Evolutionary conservation across 2,329 filamentous ascomycete species (phyloP).

Genomic region (Stachybotrys elegans): DNA sequence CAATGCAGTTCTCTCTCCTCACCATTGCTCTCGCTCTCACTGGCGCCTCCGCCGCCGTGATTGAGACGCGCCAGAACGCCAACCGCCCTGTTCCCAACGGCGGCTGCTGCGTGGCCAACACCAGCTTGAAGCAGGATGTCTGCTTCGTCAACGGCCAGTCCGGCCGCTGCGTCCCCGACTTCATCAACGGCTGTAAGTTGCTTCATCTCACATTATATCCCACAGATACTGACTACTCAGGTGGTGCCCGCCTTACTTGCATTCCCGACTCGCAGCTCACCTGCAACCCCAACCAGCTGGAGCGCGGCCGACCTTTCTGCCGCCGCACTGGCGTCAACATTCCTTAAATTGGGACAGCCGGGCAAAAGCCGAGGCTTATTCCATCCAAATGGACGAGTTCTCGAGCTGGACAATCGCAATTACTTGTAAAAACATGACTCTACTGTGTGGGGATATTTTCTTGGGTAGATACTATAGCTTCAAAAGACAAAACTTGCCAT

Average conservation of each 20-base stretch:
- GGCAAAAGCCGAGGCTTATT: too few species aligned
- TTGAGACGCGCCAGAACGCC: background rate
- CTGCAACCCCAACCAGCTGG: background rate
- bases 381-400: too few species aligned
- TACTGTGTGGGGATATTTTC: too few species aligned
- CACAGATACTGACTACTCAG: background rate
- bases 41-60: background rate
- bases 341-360: too few species aligned
- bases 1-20: background rate
- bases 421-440: too few species aligned
- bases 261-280: background rate
- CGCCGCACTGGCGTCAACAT: constrained; percentile 1
- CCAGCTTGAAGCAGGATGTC: constrained; percentile 3
- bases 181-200: constrained; percentile 1
- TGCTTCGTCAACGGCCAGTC: constrained; percentile 1
- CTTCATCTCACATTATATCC: background rate
- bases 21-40: background rate
- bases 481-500: too few species aligned
- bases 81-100: background rate
- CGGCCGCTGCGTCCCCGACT: constrained; percentile 1
- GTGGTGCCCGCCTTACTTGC: constrained; percentile 1
- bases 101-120: constrained; percentile 1
- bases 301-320: constrained; percentile 1
- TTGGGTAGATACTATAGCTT: too few species aligned
- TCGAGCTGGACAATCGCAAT: too few species aligned